Conservation (phyloP, 495 filamentous ascomycete species). For the Sordaria brevicollis region DNA sequence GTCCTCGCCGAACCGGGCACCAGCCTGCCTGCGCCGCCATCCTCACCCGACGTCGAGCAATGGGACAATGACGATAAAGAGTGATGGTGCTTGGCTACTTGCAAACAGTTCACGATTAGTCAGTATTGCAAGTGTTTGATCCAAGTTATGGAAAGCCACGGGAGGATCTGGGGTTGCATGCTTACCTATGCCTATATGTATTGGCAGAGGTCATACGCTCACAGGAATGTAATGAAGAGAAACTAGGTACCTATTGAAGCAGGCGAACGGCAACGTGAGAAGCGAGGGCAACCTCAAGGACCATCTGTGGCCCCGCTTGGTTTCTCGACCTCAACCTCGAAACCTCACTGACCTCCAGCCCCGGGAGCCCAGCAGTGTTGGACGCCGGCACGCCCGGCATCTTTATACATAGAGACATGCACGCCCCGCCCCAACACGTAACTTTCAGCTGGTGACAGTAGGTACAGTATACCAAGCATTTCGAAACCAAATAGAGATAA, state of each 20-base stretch:
- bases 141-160: not conserved
- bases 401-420: too few relatives aligned
- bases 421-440: not conserved
- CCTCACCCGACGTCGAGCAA: conserved; percentile 44
- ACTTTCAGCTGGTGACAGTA: not conserved
- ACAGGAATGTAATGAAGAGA: too few relatives aligned
- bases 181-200: not conserved
- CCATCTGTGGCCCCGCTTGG: too few relatives aligned
- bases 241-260: too few relatives aligned
- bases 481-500: too few relatives aligned
- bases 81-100: not conserved
- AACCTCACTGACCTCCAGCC: too few relatives aligned
- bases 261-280: not conserved
- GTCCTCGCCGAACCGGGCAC: not conserved
- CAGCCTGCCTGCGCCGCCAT: not conserved
- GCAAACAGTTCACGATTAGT: not conserved
- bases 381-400: not conserved
- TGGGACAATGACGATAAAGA: not conserved
- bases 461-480: not conserved
- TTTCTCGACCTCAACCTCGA: too few relatives aligned
- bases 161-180: not conserved
- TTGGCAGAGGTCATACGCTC: not conserved
- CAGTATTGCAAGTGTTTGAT: not conserved
- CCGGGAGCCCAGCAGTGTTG: not conserved
- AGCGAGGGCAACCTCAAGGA: too few relatives aligned